Percentiles rank a stretch among this genome's conserved stretches.
Evolutionary conservation across 106 monocot genomes (phyloP).

Genomic region (Hemerocallis citrina): DNA sequence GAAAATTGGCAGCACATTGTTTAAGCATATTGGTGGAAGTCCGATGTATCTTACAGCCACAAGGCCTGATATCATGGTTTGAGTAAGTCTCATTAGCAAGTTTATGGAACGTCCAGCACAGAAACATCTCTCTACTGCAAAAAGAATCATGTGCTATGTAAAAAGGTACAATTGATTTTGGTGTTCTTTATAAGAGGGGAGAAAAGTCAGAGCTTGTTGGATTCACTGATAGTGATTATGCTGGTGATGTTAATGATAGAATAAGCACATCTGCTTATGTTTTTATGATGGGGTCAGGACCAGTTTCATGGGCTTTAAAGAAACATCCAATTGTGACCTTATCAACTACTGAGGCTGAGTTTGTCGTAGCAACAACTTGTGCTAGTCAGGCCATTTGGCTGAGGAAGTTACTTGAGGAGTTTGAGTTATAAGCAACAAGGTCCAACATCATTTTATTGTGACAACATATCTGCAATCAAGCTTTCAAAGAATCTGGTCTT

Average conservation of each 20-base stretch:
- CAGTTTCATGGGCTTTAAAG: neutral
- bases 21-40: neutral
- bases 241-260: neutral
- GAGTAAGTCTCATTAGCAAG: neutral
- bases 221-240: neutral
- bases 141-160: neutral
- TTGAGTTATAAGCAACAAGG: neutral
- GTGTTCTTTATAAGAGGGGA: neutral
- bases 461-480: constrained; percentile 3
- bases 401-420: neutral
- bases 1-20: neutral
- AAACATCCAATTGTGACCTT: neutral
- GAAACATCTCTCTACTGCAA: neutral
- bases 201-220: neutral
- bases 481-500: constrained; percentile 7
- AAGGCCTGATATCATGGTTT: neutral
- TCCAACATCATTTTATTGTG: neutral
- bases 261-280: neutral
- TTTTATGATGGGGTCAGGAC: neutral
- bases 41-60: constrained; percentile 4
- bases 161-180: neutral
- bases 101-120: neutral
- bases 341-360: neutral
- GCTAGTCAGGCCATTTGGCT: neutral
- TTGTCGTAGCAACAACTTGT: constrained; percentile 6